Percentiles rank a stretch among this genome's conserved stretches.
Conservation (phyloP, 352 stramenopile species). For the Pythium pectinolyticum region DNA sequence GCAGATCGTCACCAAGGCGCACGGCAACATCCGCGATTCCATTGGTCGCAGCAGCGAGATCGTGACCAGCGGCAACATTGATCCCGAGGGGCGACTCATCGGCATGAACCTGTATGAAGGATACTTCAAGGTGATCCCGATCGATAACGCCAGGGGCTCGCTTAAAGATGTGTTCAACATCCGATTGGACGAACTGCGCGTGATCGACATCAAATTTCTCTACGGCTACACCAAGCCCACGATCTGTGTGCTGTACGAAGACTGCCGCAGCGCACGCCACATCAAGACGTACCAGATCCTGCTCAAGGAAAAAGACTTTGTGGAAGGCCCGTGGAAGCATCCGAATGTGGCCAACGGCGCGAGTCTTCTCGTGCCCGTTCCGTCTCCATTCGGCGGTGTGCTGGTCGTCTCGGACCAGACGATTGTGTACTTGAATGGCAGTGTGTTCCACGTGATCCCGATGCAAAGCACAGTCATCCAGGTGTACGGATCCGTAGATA, state of each 20-base stretch:
- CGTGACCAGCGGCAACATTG: conserved; percentile 87
- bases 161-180: conserved; percentile 92
- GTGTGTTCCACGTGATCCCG: conserved; percentile 88
- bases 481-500: conserved; percentile 87
- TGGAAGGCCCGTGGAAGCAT: conserved; percentile 87
- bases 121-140: conserved; percentile 90
- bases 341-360: conserved; percentile 87
- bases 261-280: conserved; percentile 87
- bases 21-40: conserved; percentile 83
- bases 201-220: conserved; percentile 94
- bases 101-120: conserved; percentile 92
- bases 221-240: conserved; percentile 86
- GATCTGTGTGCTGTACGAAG: conserved; percentile 92
- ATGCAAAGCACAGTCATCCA: conserved; percentile 91
- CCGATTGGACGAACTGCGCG: conserved; percentile 89
- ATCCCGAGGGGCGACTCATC: conserved; percentile 82
- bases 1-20: conserved; percentile 82
- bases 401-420: conserved; percentile 92
- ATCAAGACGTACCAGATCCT: conserved; percentile 92
- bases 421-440: conserved; percentile 90
- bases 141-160: conserved; percentile 76
- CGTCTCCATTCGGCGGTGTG: conserved; percentile 78
- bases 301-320: conserved; percentile 89
- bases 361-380: conserved; percentile 88
- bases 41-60: conserved; percentile 89